Percentiles rank a stretch among this genome's conserved stretches.
Conservation (phyloP, 495 filamentous ascomycete species). For the Neurospora africana region DNA sequence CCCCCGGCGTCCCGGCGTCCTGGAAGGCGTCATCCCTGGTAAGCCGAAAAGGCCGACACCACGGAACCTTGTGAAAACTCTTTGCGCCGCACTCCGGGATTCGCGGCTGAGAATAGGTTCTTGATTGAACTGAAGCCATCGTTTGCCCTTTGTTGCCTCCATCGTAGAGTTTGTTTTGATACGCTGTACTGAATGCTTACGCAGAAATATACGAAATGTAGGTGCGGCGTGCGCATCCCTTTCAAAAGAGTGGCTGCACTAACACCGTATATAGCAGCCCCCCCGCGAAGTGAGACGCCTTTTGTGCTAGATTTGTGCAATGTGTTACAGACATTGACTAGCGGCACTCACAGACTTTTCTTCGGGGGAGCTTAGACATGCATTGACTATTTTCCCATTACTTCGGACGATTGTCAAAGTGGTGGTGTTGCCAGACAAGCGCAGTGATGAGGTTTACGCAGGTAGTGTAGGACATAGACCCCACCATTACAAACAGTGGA, state of each 20-base stretch:
- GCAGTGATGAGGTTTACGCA: not conserved
- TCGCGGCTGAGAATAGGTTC: not conserved
- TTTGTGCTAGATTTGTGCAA: not conserved
- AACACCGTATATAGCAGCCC: not conserved
- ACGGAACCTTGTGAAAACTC: not conserved
- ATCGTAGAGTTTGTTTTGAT: not conserved
- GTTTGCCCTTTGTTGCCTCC: not conserved
- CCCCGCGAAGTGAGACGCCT: not conserved
- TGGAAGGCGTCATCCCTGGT: not conserved
- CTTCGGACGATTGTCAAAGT: not conserved
- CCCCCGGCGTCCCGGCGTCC: not conserved
- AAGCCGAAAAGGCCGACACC: not conserved
- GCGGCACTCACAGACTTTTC: not conserved
- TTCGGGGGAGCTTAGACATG: not conserved
- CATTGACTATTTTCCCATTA: not conserved
- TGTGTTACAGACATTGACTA: not conserved
- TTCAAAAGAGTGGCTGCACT: not conserved
- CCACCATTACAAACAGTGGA: not conserved
- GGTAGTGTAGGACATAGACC: not conserved
- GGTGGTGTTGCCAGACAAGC: not conserved
- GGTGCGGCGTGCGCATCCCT: not conserved
- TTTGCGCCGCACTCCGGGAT: not conserved
- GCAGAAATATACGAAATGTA: not conserved
- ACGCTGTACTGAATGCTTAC: not conserved
- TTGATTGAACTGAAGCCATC: not conserved